Percentiles rank a stretch among this genome's conserved stretches.
phyloP scores from a whole-genome alignment of 768 basidiomycete species.

The Butyriboletus loyo region DNA sequence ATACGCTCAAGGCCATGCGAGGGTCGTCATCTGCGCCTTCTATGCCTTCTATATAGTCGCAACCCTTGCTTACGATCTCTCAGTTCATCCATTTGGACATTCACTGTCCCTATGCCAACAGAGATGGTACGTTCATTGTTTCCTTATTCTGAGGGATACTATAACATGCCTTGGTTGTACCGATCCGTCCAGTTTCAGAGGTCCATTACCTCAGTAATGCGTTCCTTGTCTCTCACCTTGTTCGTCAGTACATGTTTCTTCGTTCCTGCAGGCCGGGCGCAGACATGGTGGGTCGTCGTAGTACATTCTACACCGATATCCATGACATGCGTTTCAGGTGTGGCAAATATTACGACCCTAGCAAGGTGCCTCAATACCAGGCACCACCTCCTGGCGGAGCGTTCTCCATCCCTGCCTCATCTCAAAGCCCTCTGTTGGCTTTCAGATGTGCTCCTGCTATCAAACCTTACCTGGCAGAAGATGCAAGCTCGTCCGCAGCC shows the following conservation, averaged over 20 bases:
- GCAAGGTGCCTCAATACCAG: constrained; percentile 28
- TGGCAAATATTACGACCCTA: constrained; percentile 52
- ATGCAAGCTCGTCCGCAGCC: constrained; percentile 40
- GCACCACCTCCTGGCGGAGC: constrained; percentile 49
- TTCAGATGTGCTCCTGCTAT: constrained; percentile 58
- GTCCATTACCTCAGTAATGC: constrained; percentile 3
- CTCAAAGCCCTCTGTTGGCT: constrained; percentile 45
- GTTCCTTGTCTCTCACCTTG: constrained; percentile 4
- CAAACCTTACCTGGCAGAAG: constrained; percentile 56
- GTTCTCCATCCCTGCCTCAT: constrained; percentile 39
- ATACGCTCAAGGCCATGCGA: not conserved
- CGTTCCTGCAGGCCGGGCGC: constrained; percentile 15
- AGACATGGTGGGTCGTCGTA: constrained; percentile 27
- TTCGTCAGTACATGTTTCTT: constrained; percentile 16
- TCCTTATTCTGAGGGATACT: not conserved
- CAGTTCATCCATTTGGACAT: not conserved
- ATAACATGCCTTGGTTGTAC: not conserved
- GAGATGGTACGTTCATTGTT: constrained; percentile 3
- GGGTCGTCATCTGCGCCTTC: not conserved
- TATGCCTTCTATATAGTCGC: not conserved
- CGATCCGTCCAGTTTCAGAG: not conserved
- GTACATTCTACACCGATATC: not conserved
- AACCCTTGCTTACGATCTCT: constrained; percentile 6
- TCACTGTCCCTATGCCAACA: not conserved
- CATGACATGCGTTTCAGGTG: constrained; percentile 30